phyloP scores from a whole-genome alignment of 345 rosid genomes.

The Eucalyptus tenuipes region DNA sequence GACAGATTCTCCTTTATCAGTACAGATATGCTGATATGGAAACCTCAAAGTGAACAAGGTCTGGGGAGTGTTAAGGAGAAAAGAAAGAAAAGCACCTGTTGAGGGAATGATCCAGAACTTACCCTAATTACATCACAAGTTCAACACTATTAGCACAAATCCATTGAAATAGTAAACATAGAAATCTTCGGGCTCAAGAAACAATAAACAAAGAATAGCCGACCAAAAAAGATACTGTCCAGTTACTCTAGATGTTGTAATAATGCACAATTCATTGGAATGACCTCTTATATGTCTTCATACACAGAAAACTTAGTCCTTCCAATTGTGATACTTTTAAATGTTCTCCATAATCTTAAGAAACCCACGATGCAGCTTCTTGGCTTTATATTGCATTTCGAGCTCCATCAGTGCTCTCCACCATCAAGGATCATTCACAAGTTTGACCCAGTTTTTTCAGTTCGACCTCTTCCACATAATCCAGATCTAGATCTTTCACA shows the following conservation, averaged over 20 bases:
- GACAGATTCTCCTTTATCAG: not conserved
- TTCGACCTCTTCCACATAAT: constrained; percentile 10
- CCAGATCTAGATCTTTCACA: constrained; percentile 29
- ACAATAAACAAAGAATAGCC: not conserved
- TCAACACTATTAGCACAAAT: not conserved
- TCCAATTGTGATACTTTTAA: not conserved
- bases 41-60: not conserved
- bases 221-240: not conserved
- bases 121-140: not conserved
- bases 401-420: not conserved
- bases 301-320: not conserved
- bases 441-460: not conserved
- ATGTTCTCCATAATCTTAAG: not conserved
- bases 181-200: not conserved
- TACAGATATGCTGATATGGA: not conserved
- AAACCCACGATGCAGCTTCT: not conserved
- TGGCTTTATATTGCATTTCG: not conserved
- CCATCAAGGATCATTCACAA: not conserved
- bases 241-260: not conserved
- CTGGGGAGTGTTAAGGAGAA: not conserved
- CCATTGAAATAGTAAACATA: not conserved
- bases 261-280: not conserved
- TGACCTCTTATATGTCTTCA: not conserved
- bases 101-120: not conserved
- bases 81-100: not conserved